These are phyloP conservation scores for Plicaturopsis crispa DNA, from an alignment of 768 basidiomycete species.

Conservation along the genomic window DNA sequence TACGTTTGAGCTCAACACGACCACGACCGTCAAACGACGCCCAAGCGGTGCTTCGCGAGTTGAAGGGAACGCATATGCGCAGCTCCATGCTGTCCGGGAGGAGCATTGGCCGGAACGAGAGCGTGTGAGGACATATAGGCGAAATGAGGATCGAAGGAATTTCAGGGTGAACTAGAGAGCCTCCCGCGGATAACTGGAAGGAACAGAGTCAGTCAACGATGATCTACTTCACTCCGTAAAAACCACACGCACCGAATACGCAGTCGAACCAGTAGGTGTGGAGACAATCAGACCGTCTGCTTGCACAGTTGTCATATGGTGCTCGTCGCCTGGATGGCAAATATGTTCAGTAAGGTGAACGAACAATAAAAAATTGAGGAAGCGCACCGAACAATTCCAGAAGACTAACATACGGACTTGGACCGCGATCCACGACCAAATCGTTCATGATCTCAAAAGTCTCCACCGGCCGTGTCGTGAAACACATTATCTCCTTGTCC, in stretches of 20 bases:
- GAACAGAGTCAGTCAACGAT: conserved; percentile 5
- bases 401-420: conserved; percentile 94
- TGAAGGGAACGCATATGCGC: conserved; percentile 97
- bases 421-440: conserved; percentile 95
- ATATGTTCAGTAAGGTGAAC: conserved; percentile 8
- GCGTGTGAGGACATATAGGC: conserved; percentile 96
- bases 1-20: conserved; percentile 91
- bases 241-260: conserved; percentile 73
- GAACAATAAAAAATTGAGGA: conserved; percentile 3
- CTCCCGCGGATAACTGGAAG: conserved; percentile 82
- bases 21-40: conserved; percentile 98
- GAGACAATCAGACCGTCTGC: conserved; percentile 93
- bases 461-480: conserved; percentile 89
- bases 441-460: conserved; percentile 97
- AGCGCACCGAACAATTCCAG: conserved; percentile 91
- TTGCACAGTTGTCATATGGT: conserved; percentile 99
- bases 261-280: conserved; percentile 97
- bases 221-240: conserved; percentile 4
- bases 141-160: conserved; percentile 95
- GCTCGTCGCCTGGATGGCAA: conserved; percentile 85
- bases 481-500: conserved; percentile 98
- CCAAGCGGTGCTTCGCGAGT: conserved; percentile 97
- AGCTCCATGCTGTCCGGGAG: conserved; percentile 98
- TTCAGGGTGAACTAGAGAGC: conserved; percentile 95
- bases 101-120: conserved; percentile 98